These are phyloP conservation scores for Pleurotus pulmonarius DNA, from an alignment of 768 basidiomycete species.

Conservation along the genomic window DNA sequence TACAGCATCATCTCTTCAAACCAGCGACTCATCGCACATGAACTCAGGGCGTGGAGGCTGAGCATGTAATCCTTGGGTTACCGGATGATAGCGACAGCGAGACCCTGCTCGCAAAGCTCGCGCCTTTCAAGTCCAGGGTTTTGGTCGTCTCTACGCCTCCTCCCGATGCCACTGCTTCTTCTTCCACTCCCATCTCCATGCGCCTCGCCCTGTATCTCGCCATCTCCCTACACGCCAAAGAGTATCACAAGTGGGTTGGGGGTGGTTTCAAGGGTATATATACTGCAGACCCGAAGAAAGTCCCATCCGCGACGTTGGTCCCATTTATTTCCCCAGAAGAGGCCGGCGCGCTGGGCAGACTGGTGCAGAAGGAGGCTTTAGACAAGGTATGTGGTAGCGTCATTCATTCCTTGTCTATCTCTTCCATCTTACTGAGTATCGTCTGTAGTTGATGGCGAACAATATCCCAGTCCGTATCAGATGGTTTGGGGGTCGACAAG, in stretches of 20 bases:
- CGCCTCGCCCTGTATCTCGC: neutral
- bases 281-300: conserved; percentile 2
- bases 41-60: conserved; percentile 1
- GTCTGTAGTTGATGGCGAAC: neutral
- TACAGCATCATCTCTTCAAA: neutral
- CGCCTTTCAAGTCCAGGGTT: neutral
- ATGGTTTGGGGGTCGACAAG: neutral
- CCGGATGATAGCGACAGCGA: neutral
- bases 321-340: conserved; percentile 2
- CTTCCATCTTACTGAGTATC: neutral
- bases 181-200: neutral
- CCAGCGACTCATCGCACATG: neutral
- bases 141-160: neutral
- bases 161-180: neutral
- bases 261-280: neutral
- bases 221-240: neutral
- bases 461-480: conserved; percentile 1
- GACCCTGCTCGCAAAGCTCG: neutral
- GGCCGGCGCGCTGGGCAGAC: neutral
- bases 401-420: neutral
- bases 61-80: neutral
- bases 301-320: conserved; percentile 1
- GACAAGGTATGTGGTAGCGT: neutral
- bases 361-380: neutral
- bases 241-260: neutral